phyloP scores from a whole-genome alignment of 805 yeast genomes.

The Candida yuanshanica region DNA sequence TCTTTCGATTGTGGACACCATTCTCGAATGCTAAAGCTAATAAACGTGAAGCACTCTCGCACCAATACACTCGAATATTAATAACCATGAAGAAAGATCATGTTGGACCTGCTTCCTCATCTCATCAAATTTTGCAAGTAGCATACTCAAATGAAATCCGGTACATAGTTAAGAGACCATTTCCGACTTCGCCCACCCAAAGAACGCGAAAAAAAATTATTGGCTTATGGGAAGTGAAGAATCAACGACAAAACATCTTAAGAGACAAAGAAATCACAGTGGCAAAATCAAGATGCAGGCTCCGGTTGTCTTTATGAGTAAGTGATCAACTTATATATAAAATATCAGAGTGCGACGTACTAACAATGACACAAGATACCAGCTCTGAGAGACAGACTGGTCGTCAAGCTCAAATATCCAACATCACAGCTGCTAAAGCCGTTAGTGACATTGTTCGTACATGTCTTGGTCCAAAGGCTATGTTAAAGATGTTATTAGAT shows the following conservation, averaged over 20 bases:
- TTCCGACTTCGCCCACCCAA: too few species aligned
- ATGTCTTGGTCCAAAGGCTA: slow-evolving; percentile 97
- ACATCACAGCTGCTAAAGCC: slow-evolving; percentile 98
- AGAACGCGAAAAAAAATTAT: slow-evolving; percentile 2
- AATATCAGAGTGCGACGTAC: neutral
- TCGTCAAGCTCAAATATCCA: slow-evolving; percentile 93
- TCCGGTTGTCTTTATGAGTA: slow-evolving; percentile 72
- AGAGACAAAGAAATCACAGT: neutral
- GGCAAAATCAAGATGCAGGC: slow-evolving; percentile 64
- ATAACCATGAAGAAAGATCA: too few species aligned
- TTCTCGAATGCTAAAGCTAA: neutral
- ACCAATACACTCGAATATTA: too few species aligned
- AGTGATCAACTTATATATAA: slow-evolving; percentile 9
- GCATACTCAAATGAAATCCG: too few species aligned
- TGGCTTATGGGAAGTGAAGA: neutral
- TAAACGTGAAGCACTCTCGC: neutral
- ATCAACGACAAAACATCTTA: neutral
- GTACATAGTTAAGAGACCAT: too few species aligned
- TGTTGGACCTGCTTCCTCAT: too few species aligned
- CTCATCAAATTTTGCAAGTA: too few species aligned
- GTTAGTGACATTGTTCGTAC: slow-evolving; percentile 97
- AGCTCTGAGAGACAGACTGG: slow-evolving; percentile 92
- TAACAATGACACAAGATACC: slow-evolving; percentile 40
- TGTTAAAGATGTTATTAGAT: slow-evolving; percentile 95
- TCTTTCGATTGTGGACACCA: slow-evolving; percentile 43